Percentiles rank a stretch among this genome's conserved stretches.
Evolutionary conservation across 805 yeast species (phyloP).

Genomic region (Metschnikowia gruessii): DNA sequence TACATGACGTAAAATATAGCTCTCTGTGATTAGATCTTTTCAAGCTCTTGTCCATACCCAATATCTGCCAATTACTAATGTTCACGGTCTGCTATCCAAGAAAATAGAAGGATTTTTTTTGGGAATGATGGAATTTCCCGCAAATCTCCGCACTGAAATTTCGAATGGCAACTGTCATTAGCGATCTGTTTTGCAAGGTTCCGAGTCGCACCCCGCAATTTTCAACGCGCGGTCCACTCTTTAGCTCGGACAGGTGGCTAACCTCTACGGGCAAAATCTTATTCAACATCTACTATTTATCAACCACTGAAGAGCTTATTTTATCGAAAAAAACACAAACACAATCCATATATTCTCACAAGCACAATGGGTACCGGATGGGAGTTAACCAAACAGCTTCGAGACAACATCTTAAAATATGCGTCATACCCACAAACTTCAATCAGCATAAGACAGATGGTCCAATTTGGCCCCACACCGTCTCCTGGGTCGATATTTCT

Average conservation of each 20-base stretch:
- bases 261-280: neutral
- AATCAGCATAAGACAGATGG: constrained; percentile 84
- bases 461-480: constrained; percentile 81
- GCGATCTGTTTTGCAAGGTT: neutral
- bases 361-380: constrained; percentile 42
- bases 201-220: constrained; percentile 6
- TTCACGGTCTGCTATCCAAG: no score
- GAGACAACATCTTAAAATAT: constrained; percentile 57
- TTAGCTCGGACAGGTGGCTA: neutral
- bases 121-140: no score
- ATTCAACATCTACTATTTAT: no score
- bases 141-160: no score
- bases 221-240: constrained; percentile 1
- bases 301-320: neutral
- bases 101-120: no score
- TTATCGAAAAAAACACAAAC: neutral
- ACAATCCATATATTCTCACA: neutral
- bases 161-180: no score
- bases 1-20: no score
- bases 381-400: constrained; percentile 48
- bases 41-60: no score
- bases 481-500: constrained; percentile 74
- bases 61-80: no score
- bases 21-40: no score
- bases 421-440: constrained; percentile 81